phyloP scores from a whole-genome alignment of 306 rosid genomes.

The Begonia masoniana region DNA sequence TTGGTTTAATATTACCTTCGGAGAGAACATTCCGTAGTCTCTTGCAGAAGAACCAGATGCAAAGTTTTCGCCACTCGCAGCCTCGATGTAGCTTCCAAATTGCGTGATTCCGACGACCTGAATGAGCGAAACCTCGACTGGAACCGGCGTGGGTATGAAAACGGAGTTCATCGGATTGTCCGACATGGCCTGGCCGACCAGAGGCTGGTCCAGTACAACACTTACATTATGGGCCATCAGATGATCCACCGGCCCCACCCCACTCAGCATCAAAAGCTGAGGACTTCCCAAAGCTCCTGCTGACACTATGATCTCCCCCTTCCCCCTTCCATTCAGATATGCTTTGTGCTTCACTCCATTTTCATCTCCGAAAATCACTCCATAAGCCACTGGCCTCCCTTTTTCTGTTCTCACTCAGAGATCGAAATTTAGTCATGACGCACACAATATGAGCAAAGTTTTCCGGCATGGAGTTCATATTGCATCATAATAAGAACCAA shows the following conservation, averaged over 20 bases:
- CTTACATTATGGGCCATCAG: constrained; percentile 33
- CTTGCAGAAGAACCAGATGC: constrained; percentile 21
- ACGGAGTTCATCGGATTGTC: constrained; percentile 67
- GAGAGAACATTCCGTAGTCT: constrained; percentile 63
- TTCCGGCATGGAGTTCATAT: too few species aligned
- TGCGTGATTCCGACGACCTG: constrained; percentile 41
- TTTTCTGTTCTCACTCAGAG: constrained; percentile 12
- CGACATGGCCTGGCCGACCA: constrained; percentile 50
- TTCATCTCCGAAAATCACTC: constrained; percentile 42
- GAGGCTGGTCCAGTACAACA: constrained; percentile 34
- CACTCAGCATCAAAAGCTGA: constrained; percentile 56
- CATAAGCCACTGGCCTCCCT: constrained; percentile 39
- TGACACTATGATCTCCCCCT: constrained; percentile 43
- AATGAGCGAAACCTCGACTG: constrained; percentile 40
- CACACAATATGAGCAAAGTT: too few species aligned
- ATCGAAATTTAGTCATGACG: too few species aligned
- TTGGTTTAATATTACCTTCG: constrained; percentile 13
- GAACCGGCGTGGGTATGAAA: constrained; percentile 53
- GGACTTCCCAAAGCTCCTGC: constrained; percentile 84
- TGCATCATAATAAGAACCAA: too few species aligned
- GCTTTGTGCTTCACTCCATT: constrained; percentile 27
- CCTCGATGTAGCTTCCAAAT: constrained; percentile 47
- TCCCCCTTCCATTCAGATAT: constrained; percentile 15
- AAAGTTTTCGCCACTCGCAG: constrained; percentile 65
- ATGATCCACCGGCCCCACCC: constrained; percentile 37